phyloP scores from a whole-genome alignment of 345 rosid species.

The Fremontodendron californicum region DNA sequence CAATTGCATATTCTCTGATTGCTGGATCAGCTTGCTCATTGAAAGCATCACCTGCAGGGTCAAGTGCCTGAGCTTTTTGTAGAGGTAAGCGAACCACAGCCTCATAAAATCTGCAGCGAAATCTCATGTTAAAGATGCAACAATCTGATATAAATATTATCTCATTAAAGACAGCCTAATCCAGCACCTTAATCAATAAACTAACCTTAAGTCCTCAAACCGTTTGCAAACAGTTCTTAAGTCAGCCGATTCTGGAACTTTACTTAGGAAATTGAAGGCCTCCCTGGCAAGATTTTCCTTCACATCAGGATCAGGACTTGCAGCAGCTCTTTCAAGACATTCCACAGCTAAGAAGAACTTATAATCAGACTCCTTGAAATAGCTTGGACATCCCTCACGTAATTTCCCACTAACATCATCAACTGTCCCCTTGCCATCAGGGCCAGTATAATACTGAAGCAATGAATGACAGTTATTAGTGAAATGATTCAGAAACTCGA shows the following conservation, averaged over 20 bases:
- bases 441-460: conserved; percentile 87
- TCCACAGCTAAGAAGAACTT: conserved; percentile 98
- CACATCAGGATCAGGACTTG: conserved; percentile 55
- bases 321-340: conserved; percentile 86
- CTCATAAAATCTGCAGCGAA: conserved; percentile 82
- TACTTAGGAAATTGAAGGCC: conserved; percentile 78
- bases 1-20: conserved; percentile 65
- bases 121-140: conserved; percentile 19
- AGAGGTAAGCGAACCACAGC: conserved; percentile 92
- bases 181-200: conserved; percentile 23
- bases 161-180: neutral
- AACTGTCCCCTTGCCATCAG: conserved; percentile 97
- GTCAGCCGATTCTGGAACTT: conserved; percentile 94
- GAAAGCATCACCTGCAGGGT: conserved; percentile 90
- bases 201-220: conserved; percentile 90
- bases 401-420: conserved; percentile 83
- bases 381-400: conserved; percentile 92
- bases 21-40: conserved; percentile 84
- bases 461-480: conserved; percentile 16
- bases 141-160: conserved; percentile 4
- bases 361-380: conserved; percentile 92
- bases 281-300: conserved; percentile 86
- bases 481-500: neutral
- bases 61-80: conserved; percentile 90
- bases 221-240: conserved; percentile 90